Conservation (phyloP, 1,284 basidiomycete genomes). For the Cryptococcus sp. region DNA sequence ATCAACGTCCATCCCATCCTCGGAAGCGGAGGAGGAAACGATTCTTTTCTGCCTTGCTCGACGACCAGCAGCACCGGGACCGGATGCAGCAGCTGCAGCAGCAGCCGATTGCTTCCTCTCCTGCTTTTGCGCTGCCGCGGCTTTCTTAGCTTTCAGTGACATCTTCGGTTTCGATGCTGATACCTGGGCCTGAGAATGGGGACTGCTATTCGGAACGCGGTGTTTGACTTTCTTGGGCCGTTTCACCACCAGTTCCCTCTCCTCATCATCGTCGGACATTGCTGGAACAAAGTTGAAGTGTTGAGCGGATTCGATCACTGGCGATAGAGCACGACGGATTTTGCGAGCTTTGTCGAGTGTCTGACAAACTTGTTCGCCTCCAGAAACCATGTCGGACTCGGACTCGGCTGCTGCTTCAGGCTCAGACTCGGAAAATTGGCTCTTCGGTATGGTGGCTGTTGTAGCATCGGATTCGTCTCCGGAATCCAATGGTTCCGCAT, state of each 20-base stretch:
- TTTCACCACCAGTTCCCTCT: constrained; percentile 8
- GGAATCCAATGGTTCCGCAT: constrained; percentile 22
- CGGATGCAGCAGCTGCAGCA: constrained; percentile 1
- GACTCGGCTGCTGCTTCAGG: constrained; percentile 8
- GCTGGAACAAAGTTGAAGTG: neutral
- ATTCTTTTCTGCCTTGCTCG: constrained; percentile 18
- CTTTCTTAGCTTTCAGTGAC: constrained; percentile 6
- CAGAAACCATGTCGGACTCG: neutral
- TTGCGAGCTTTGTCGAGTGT: constrained; percentile 5
- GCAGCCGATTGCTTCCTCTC: constrained; percentile 4
- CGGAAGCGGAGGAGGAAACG: constrained; percentile 23
- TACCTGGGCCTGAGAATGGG: no score
- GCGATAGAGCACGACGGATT: constrained; percentile 12
- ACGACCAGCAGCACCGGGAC: neutral
- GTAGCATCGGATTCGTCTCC: constrained; percentile 42
- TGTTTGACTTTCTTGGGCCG: neutral
- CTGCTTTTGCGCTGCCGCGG: constrained; percentile 1
- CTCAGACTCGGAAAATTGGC: constrained; percentile 27
- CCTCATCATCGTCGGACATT: constrained; percentile 10
- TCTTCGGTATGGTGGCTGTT: constrained; percentile 34
- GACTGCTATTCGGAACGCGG: constrained; percentile 10
- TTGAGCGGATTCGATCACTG: constrained; percentile 9
- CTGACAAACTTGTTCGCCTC: neutral
- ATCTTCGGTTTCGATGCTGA: constrained; percentile 1
- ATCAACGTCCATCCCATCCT: constrained; percentile 20